Evolutionary conservation across 177 flowering plant species (phyloP), one percentile per base, ranked within the genome.

Genomic region (Vitis hybrid): DNA sequence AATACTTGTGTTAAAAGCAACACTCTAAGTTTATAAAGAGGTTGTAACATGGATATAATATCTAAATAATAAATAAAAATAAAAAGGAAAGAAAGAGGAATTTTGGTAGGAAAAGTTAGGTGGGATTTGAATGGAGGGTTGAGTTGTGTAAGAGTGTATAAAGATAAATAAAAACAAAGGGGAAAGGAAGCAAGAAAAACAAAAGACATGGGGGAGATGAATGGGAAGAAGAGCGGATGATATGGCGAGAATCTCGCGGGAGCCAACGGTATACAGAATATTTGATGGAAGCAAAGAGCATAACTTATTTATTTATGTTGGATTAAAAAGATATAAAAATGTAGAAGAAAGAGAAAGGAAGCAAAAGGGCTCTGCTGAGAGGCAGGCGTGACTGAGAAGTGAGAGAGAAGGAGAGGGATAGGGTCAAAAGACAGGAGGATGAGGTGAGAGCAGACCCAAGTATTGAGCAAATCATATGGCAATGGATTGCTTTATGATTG

Each of bases 401-500:
- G 9, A 5, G 47, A 38, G 47, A 8, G 47, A 38, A 8, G 47
- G 47, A 0, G 10, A 38, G 47, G 11, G 60, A 6, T 7, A 13
- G 17, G 2, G 31, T 3, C 28, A 56, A 28, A 47, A 22, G 51
- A 15, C 31, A 19, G 33, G 57, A 15, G 17, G n/a, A 65, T 28
- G 31, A 28, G 31, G 31, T 28, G 76, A 69, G 54, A 62, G 68
- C 72, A 61, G 47, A 72, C 4, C 75, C 73, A 75, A 66, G 69
- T 9, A 54, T 57, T 12, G 11, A 31, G 59, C 22, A 77, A 82
- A 87, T 87, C 80, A 87, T 87, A 82, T 85, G 72, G 90, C 72
- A 83, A 83, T 87, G 86, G 64, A 87, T 87, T 85, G 84, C 83
- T 87, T 83, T 82, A 82, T 87, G 87, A 87, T 87, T 82, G 88